phyloP scores from a whole-genome alignment of 768 basidiomycete genomes.

The Lenzites betulinus region DNA sequence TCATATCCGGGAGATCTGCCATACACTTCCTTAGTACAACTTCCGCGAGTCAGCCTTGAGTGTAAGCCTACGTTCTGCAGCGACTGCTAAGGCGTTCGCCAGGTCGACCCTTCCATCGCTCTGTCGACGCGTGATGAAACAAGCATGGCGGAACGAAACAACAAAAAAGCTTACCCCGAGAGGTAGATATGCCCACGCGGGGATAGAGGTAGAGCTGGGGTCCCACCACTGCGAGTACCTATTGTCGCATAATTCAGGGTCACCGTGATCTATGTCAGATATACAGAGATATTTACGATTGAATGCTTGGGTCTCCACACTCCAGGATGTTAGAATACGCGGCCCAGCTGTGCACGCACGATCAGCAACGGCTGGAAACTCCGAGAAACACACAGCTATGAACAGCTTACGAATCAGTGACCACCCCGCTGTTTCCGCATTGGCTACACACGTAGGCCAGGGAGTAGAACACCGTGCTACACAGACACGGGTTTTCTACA shows the following conservation, averaged over 20 bases:
- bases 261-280: too few relatives aligned
- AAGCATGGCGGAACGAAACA: too few relatives aligned
- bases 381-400: neutral
- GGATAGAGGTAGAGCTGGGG: neutral
- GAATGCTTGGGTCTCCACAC: neutral
- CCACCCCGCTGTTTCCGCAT: neutral
- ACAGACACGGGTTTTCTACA: neutral
- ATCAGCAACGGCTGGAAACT: too few relatives aligned
- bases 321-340: neutral
- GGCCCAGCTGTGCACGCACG: neutral
- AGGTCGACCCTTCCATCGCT: neutral
- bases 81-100: neutral
- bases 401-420: neutral
- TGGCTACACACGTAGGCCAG: neutral
- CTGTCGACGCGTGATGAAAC: neutral
- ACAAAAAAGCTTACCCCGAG: neutral
- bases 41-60: too few relatives aligned
- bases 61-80: neutral
- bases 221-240: too few relatives aligned
- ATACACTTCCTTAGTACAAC: neutral
- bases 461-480: neutral
- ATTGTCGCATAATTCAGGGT: too few relatives aligned
- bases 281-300: too few relatives aligned
- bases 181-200: neutral
- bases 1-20: neutral